Evolutionary conservation across 208 protist genomes (phyloP).

Genomic region (Trypanosomatidae sp.): DNA sequence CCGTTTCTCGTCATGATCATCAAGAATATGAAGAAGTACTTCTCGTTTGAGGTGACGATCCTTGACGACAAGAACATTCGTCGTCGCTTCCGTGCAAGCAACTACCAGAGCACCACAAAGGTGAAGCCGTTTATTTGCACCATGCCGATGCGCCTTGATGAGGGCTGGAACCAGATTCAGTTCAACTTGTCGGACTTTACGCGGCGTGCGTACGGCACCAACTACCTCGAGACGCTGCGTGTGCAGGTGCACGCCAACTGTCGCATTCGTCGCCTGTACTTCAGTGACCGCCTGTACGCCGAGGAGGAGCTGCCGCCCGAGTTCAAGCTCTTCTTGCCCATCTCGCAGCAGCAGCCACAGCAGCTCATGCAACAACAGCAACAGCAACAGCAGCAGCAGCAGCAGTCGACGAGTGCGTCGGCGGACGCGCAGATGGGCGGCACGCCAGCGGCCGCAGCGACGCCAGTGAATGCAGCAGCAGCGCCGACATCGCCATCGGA

Average conservation of each 20-base stretch:
- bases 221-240: slow-evolving; percentile 98
- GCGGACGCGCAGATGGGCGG: no score
- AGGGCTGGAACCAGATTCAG: slow-evolving; percentile 99
- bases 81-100: slow-evolving; percentile 97
- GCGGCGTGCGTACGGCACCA: slow-evolving; percentile 97
- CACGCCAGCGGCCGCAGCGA: no score
- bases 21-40: slow-evolving; percentile 99
- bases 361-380: neutral
- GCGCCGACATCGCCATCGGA: neutral
- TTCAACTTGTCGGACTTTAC: slow-evolving; percentile 99
- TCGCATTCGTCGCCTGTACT: slow-evolving; percentile 98
- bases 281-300: slow-evolving; percentile 97
- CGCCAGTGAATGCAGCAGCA: slow-evolving; percentile 4
- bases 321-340: slow-evolving; percentile 98
- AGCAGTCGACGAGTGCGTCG: neutral
- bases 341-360: slow-evolving; percentile 45
- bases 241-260: slow-evolving; percentile 99
- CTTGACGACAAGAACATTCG: slow-evolving; percentile 98
- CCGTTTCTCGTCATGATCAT: slow-evolving; percentile 99
- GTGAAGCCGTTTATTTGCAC: slow-evolving; percentile 99
- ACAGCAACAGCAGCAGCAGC: slow-evolving; percentile 1
- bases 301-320: slow-evolving; percentile 99
- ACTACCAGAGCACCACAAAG: slow-evolving; percentile 97
- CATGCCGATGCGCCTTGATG: slow-evolving; percentile 98
- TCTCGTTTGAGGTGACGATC: slow-evolving; percentile 99